Percentiles rank a stretch among this genome's conserved stretches.
Conservation (phyloP, 2,329 filamentous ascomycete genomes). For the Ciborinia camelliae region DNA sequence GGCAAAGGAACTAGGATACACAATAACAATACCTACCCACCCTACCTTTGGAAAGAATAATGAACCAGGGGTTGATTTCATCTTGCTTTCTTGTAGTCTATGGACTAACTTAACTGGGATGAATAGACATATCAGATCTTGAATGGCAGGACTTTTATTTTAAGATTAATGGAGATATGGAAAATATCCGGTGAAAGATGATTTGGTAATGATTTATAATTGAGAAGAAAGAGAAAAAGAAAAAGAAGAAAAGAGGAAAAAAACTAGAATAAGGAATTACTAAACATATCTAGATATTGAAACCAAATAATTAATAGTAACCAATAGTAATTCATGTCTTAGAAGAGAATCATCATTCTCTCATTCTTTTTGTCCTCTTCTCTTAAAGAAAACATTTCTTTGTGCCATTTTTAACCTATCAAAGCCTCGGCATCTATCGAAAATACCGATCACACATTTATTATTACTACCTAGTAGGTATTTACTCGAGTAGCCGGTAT, state of each 20-base stretch:
- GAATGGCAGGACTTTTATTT: not conserved
- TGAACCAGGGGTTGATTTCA: not conserved
- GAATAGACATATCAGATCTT: not conserved
- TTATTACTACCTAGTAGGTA: no score
- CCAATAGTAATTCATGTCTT: not conserved
- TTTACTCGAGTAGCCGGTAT: no score
- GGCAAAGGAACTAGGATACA: conserved; percentile 1
- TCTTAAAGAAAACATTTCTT: not conserved
- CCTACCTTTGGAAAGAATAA: no score
- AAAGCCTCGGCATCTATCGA: not conserved
- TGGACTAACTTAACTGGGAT: not conserved
- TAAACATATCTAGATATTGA: not conserved
- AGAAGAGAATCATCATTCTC: not conserved
- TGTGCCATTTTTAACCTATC: not conserved
- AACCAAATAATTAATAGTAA: not conserved
- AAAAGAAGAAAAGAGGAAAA: not conserved
- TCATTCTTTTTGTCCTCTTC: not conserved
- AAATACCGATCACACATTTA: no score
- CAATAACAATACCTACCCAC: not conserved
- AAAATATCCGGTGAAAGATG: not conserved
- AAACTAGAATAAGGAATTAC: not conserved
- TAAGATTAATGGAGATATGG: conserved; percentile 1
- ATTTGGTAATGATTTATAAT: no score
- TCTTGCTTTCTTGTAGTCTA: no score
- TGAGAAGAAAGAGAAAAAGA: no score